Base-by-base conservation (phyloP, 352 stramenopile species). In the Blastocystis sp. region DNA sequence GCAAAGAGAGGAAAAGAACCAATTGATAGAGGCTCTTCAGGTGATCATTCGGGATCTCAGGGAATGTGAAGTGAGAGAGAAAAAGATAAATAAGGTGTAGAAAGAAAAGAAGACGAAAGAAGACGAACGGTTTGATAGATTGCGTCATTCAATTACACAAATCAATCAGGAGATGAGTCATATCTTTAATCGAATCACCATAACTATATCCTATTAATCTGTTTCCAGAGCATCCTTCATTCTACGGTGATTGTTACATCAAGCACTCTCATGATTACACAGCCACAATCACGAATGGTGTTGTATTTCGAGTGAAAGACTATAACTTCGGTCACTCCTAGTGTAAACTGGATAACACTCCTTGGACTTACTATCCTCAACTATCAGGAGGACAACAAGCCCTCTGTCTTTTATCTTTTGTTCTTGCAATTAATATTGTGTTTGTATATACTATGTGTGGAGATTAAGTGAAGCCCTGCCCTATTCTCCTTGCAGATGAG, bases 191-290 rank as follows among this genome's bases (percentile, higher is more conserved):
- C 42, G 59, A 27, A 84, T 84, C 56, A 84, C 73, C 0, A 40
- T 66, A n/a, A 66, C 73, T 24, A 68, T 84, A 84, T 66, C 73
- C 51, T 2, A 19, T 3, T 84, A 13, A 7, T n/a, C 33, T 9
- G 40, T 22, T 37, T 51, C 27, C 0, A 40, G 9, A 44, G 17
- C 6, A 13, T 68, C n/a, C 53, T 66, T 68, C 19, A 66, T 51
- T 17, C 24, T 35, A 68, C 53, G 73, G 73, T 42, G 73, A 84
- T 44, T 84, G 73, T n/a, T 84, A 84, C 73, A 84, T 84, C 51
- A 84, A 84, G 53, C 48, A 54, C 19, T 64, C 73, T 0, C 30
- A 62, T 19, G 73, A 84, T 56, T 84, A 84, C 48, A 24, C 27
- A 13, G 68, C 73, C 1, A 68, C 73, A 33, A 69, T 68, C 33